Percentiles rank a stretch among this genome's conserved stretches.
Evolutionary conservation across 148 eudicot genomes (phyloP).

Genomic region (Hydrangea macrophylla): DNA sequence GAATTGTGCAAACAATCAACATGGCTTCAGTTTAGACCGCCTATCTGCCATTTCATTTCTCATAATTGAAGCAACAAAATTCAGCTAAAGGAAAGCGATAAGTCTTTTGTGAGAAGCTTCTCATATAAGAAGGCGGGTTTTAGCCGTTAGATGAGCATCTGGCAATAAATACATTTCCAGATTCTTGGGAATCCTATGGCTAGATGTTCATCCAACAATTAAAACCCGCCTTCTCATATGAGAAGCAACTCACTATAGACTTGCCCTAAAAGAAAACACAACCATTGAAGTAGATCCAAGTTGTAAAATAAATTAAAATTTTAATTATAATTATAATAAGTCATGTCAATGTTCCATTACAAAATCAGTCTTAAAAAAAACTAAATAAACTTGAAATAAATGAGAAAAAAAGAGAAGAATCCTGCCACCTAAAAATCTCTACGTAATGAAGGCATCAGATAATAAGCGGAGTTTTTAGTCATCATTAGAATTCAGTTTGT

Average conservation of each 20-base stretch:
- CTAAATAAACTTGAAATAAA: not conserved
- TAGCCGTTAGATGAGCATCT: no score
- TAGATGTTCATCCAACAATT: no score
- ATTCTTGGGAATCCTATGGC: no score
- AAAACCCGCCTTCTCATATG: no score
- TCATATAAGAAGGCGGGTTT: no score
- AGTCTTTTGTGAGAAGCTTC: no score
- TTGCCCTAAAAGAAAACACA: no score
- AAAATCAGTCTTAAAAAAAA: not conserved
- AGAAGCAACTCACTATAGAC: no score
- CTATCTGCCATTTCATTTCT: slow-evolving; percentile 41
- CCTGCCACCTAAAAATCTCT: not conserved
- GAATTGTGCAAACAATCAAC: slow-evolving; percentile 40
- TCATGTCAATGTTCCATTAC: no score
- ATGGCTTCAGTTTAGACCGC: slow-evolving; percentile 51
- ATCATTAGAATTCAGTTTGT: slow-evolving; percentile 42
- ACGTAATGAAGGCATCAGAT: slow-evolving; percentile 33
- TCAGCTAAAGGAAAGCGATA: not conserved
- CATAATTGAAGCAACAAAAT: slow-evolving; percentile 16
- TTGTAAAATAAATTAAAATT: no score
- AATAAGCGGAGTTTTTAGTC: slow-evolving; percentile 44
- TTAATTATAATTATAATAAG: no score
- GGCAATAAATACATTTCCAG: no score
- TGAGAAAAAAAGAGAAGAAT: not conserved
- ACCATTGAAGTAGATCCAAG: not conserved